These are phyloP conservation scores for Umbelopsis sp. DNA, from an alignment of 371 early-diverging fungal species.

Conservation along the genomic window DNA sequence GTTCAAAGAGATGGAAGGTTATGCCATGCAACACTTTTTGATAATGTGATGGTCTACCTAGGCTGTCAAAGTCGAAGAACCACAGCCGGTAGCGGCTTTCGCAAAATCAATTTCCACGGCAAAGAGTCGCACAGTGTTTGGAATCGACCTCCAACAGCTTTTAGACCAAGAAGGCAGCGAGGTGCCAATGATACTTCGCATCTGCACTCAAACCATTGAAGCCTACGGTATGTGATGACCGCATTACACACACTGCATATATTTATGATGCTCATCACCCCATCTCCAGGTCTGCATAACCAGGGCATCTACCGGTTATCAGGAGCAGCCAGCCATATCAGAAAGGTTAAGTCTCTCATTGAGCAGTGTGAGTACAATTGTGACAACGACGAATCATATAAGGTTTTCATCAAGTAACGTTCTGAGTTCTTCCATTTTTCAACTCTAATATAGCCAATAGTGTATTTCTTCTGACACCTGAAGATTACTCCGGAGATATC, in stretches of 20 bases:
- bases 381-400: not conserved
- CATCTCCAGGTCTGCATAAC: conserved; percentile 39
- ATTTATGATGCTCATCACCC: not conserved
- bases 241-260: not conserved
- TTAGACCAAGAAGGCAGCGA: conserved; percentile 62
- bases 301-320: conserved; percentile 82
- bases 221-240: conserved; percentile 25
- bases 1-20: not conserved
- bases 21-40: not conserved
- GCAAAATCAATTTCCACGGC: no score
- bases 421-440: not conserved
- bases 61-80: not conserved
- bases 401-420: not conserved
- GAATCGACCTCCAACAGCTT: conserved; percentile 55
- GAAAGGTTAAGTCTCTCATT: conserved; percentile 33
- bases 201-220: conserved; percentile 77
- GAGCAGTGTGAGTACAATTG: conserved; percentile 25
- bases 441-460: conserved; percentile 1
- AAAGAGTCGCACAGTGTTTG: conserved; percentile 53
- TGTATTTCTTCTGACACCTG: conserved; percentile 22
- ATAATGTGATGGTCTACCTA: not conserved
- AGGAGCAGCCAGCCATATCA: conserved; percentile 50
- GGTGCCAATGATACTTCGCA: conserved; percentile 68
- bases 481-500: conserved; percentile 70
- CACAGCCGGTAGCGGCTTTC: not conserved